Percentiles rank a stretch among this genome's conserved stretches.
Conservation (phyloP, 2,329 filamentous ascomycete genomes). For the Fusarium vanettenii region DNA sequence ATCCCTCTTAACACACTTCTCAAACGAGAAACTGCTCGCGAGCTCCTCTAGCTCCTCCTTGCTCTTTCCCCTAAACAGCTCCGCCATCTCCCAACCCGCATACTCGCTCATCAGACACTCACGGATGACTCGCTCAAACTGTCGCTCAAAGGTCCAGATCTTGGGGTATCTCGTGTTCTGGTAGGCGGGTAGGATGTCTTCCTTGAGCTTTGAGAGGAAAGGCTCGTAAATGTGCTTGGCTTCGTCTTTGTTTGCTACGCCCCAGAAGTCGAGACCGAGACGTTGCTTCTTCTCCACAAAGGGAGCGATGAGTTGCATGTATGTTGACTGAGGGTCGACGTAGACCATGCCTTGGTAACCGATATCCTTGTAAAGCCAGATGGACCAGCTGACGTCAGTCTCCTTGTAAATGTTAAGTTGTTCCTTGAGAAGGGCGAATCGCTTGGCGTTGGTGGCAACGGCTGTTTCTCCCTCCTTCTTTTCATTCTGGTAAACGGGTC, state of each 20-base stretch:
- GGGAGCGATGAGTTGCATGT: conserved; percentile 61
- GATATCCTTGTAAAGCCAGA: conserved; percentile 71
- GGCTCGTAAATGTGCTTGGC: conserved; percentile 52
- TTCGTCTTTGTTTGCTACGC: conserved; percentile 47
- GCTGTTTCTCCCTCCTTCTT: conserved; percentile 49
- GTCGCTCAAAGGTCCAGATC: conserved; percentile 62
- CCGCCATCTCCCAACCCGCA: conserved; percentile 65
- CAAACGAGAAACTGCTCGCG: conserved; percentile 62
- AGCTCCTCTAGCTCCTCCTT: conserved; percentile 65
- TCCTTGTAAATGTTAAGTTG: conserved; percentile 53
- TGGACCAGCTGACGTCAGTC: conserved; percentile 62
- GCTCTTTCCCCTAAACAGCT: conserved; percentile 63
- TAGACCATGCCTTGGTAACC: conserved; percentile 68
- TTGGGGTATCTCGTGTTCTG: conserved; percentile 59
- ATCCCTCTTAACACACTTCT: conserved; percentile 64
- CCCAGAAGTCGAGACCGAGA: conserved; percentile 68
- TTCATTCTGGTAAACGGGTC: conserved; percentile 58
- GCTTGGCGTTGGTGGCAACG: conserved; percentile 52
- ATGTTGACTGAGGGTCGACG: conserved; percentile 57
- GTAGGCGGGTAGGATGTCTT: conserved; percentile 56
- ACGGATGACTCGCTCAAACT: conserved; percentile 58
- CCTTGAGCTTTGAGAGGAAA: conserved; percentile 54
- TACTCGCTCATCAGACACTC: conserved; percentile 59
- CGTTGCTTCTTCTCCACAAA: conserved; percentile 67
- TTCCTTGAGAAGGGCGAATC: conserved; percentile 55